These are phyloP conservation scores for Coniochaeta hoffmannii DNA, from an alignment of 2,329 filamentous ascomycete species.

Conservation along the genomic window DNA sequence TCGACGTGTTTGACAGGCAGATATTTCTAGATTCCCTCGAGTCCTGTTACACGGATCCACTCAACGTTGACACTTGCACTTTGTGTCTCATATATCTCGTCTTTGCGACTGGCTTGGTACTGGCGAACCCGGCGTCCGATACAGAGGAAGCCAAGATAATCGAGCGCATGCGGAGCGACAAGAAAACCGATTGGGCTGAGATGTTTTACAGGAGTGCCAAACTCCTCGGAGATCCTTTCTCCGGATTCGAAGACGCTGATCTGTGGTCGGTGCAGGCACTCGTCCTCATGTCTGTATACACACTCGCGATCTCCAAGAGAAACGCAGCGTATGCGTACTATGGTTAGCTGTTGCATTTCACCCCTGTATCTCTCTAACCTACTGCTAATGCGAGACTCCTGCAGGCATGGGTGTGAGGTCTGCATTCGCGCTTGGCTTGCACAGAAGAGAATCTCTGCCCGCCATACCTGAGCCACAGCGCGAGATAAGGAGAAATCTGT, in stretches of 20 bases:
- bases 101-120: conserved; percentile 54
- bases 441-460: conserved; percentile 46
- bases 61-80: conserved; percentile 39
- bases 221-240: conserved; percentile 34
- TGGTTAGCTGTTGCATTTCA: conserved; percentile 30
- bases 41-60: conserved; percentile 46
- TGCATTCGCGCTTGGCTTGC: conserved; percentile 54
- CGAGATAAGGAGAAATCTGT: conserved; percentile 46
- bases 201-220: conserved; percentile 55
- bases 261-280: conserved; percentile 60
- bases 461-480: background rate
- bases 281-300: conserved; percentile 57
- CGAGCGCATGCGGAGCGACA: conserved; percentile 35
- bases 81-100: conserved; percentile 55
- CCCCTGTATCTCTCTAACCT: background rate
- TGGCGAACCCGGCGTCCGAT: conserved; percentile 44
- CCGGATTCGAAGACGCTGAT: conserved; percentile 52
- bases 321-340: conserved; percentile 57
- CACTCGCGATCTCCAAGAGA: conserved; percentile 51
- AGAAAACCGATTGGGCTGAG: conserved; percentile 47
- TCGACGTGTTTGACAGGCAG: conserved; percentile 50
- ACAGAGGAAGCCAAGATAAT: conserved; percentile 43
- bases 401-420: conserved; percentile 56
- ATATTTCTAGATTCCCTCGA: conserved; percentile 42
- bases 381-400: conserved; percentile 4